Evolutionary conservation across 805 yeast species (phyloP).

Genomic region (Myxozyma melibiosi): DNA sequence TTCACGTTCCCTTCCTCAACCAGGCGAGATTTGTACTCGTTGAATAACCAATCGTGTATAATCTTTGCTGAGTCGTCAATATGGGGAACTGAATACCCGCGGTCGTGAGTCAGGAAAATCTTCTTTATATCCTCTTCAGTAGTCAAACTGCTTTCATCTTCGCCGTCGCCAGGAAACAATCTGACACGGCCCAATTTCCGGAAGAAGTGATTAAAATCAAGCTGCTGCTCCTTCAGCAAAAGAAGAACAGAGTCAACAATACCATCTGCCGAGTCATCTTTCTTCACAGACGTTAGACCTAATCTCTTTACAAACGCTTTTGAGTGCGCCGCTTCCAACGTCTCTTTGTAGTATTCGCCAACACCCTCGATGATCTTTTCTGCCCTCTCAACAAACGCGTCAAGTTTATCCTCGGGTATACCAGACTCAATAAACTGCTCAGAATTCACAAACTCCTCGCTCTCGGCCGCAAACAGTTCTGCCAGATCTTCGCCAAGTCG

Average conservation of each 20-base stretch:
- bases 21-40: slow-evolving; percentile 50
- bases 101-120: slow-evolving; percentile 42
- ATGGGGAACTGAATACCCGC: slow-evolving; percentile 41
- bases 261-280: slow-evolving; percentile 46
- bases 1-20: slow-evolving; percentile 43
- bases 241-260: slow-evolving; percentile 50
- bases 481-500: slow-evolving; percentile 83
- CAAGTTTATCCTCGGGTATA: slow-evolving; percentile 54
- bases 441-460: slow-evolving; percentile 43
- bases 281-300: slow-evolving; percentile 56
- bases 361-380: slow-evolving; percentile 63
- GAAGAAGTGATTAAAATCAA: slow-evolving; percentile 84
- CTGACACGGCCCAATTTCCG: slow-evolving; percentile 56
- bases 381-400: slow-evolving; percentile 60
- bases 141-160: slow-evolving; percentile 28
- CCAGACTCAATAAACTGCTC: slow-evolving; percentile 42
- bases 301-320: slow-evolving; percentile 63
- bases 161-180: slow-evolving; percentile 44
- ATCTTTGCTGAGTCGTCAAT: slow-evolving; percentile 47
- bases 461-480: slow-evolving; percentile 68
- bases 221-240: slow-evolving; percentile 59
- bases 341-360: slow-evolving; percentile 64
- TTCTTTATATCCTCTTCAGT: slow-evolving; percentile 23
- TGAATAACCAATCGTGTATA: slow-evolving; percentile 56
- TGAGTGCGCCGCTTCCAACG: slow-evolving; percentile 62